Percentiles rank a stretch among this genome's conserved stretches.
Conservation (phyloP, 2,329 filamentous ascomycete species). For the Ascochyta fabae region DNA sequence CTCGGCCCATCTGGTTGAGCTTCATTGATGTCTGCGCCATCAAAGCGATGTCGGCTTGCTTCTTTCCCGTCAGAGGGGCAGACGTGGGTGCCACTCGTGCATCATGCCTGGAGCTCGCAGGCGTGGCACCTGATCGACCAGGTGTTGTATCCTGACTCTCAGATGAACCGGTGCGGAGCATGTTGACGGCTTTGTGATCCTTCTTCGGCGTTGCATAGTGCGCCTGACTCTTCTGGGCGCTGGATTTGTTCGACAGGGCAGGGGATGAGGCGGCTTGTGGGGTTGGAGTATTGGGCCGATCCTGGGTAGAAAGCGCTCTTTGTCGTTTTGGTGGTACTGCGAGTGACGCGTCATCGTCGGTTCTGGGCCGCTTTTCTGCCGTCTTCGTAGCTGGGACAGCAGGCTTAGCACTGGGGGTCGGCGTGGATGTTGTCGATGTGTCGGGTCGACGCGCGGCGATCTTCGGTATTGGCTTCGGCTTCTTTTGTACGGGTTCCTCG, state of each 20-base stretch:
- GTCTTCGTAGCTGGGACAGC: slow-evolving; percentile 21
- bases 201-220: slow-evolving; percentile 46
- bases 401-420: slow-evolving; percentile 20
- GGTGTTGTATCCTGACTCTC: slow-evolving; percentile 46
- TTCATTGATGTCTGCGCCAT: slow-evolving; percentile 50
- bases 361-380: slow-evolving; percentile 45
- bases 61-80: slow-evolving; percentile 39
- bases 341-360: slow-evolving; percentile 41
- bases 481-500: slow-evolving; percentile 29
- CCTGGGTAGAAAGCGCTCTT: slow-evolving; percentile 37
- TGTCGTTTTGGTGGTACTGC: slow-evolving; percentile 41
- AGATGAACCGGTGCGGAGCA: slow-evolving; percentile 45
- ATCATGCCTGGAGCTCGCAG: slow-evolving; percentile 33
- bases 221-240: slow-evolving; percentile 37
- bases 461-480: slow-evolving; percentile 38
- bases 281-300: slow-evolving; percentile 43
- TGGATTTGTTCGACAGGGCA: slow-evolving; percentile 37
- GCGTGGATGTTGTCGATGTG: slow-evolving; percentile 20
- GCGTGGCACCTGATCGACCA: slow-evolving; percentile 42
- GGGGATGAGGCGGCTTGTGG: slow-evolving; percentile 38
- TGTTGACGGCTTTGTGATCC: slow-evolving; percentile 42
- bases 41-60: slow-evolving; percentile 42
- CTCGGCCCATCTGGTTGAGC: slow-evolving; percentile 51
- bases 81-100: slow-evolving; percentile 37
- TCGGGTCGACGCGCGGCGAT: slow-evolving; percentile 34